Base-by-base conservation (phyloP, 768 basidiomycete genomes). In the Leccinum subtestaceum region DNA sequence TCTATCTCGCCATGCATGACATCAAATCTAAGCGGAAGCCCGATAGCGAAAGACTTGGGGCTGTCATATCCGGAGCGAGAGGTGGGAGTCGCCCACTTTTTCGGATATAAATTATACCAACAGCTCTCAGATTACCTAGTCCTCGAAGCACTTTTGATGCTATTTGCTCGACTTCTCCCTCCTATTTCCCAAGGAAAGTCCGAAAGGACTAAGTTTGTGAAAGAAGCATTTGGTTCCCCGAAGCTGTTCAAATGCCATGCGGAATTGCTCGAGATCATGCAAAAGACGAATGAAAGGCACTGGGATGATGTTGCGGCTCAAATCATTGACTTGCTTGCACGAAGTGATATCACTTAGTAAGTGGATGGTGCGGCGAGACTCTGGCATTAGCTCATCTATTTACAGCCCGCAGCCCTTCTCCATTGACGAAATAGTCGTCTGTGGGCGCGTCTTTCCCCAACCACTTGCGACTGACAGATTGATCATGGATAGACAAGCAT, bases 371-470 rank as follows among this genome's bases (percentile, higher is more conserved):
- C 21, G 25, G 19, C 21, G 25, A 49, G n/a, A 15, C 7, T 47
- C 50, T 15, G 40, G 55, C 17, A 46, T 58, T 52, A 47, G 67
- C 53, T 11, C 29, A 19, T 36, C 36, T 55, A 27, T 60, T 56
- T 21, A 1, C 52, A 88, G 87, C 61, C 86, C 87, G 11, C 87
- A 88, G 58, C 81, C 84, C 11, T 86, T 88, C 61, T 68, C 74
- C 38, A 71, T 79, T 15, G 67, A 70, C 11, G 69, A 76, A 47
- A 75, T 86, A 58, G 60, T 63, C 9, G 67, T 80, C 10, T 74
- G 76, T 56, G 76, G 70, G 32, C 59, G 52, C 32, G 55, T 68
- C 31, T 75, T 74, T 45, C 74, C 71, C 23, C 74, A 74, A 54
- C 63, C 75, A 43, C 76, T 76, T 52, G 65, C 69, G 2, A 68